A percentile compares a stretch with the other conserved stretches of the same genome.
phyloP scores from a whole-genome alignment of 2,329 filamentous ascomycete species.

The Colletotrichum sp. region DNA sequence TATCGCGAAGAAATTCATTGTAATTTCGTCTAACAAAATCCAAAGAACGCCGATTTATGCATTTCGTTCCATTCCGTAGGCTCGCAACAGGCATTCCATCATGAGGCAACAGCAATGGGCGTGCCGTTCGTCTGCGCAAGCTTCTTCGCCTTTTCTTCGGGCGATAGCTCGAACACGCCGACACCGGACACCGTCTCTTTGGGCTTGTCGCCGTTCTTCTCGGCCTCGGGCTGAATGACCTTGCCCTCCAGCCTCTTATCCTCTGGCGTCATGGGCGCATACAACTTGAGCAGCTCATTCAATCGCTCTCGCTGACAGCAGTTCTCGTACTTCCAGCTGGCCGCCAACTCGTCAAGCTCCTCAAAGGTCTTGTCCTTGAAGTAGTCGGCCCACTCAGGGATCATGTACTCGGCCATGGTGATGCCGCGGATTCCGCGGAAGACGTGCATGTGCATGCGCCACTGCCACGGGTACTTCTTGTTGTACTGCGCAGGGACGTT shows the following conservation, averaged over 20 bases:
- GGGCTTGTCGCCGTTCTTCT: not conserved
- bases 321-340: slow-evolving; percentile 55
- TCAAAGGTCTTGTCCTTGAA: slow-evolving; percentile 46
- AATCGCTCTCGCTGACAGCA: slow-evolving; percentile 53
- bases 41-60: not conserved
- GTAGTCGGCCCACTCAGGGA: slow-evolving; percentile 50
- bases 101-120: not conserved
- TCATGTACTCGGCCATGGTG: slow-evolving; percentile 45
- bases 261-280: slow-evolving; percentile 27
- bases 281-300: slow-evolving; percentile 37
- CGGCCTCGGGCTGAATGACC: slow-evolving; percentile 26
- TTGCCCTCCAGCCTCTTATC: slow-evolving; percentile 29
- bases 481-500: slow-evolving; percentile 24
- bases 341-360: slow-evolving; percentile 49
- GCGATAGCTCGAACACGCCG: slow-evolving; percentile 33
- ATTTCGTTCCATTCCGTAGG: too few relatives aligned
- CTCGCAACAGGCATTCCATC: not conserved
- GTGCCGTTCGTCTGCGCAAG: not conserved
- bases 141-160: slow-evolving; percentile 27
- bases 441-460: slow-evolving; percentile 29
- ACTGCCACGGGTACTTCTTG: slow-evolving; percentile 28
- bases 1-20: not conserved
- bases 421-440: slow-evolving; percentile 27
- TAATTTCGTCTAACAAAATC: not conserved
- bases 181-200: slow-evolving; percentile 29